phyloP scores from a whole-genome alignment of 2,329 filamentous ascomycete genomes.

The Fusarium drepaniforme region DNA sequence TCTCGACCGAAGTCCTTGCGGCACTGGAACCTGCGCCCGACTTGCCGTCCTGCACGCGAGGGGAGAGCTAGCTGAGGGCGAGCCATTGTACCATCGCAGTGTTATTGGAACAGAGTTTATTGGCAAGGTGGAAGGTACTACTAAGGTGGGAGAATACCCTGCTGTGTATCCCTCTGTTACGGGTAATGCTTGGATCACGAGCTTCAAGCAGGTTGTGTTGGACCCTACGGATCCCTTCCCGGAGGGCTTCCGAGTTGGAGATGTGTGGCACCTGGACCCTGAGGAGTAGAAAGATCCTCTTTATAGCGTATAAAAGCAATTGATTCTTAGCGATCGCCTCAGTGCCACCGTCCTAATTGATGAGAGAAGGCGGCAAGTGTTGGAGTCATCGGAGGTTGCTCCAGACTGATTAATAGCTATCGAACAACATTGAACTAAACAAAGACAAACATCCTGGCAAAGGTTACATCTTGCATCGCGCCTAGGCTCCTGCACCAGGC shows the following conservation, averaged over 20 bases:
- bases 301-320: neutral
- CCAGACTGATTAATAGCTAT: no score
- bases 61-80: conserved; percentile 19
- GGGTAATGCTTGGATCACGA: conserved; percentile 30
- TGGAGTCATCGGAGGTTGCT: neutral
- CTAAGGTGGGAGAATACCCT: conserved; percentile 14
- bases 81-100: conserved; percentile 22
- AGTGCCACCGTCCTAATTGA: neutral
- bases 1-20: conserved; percentile 30
- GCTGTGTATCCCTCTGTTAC: conserved; percentile 26
- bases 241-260: conserved; percentile 26
- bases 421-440: no score
- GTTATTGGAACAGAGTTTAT: conserved; percentile 30
- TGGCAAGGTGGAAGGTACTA: conserved; percentile 8
- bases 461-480: no score
- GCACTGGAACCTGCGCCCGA: conserved; percentile 31
- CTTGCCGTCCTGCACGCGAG: conserved; percentile 25
- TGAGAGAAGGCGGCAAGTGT: neutral
- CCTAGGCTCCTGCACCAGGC: neutral
- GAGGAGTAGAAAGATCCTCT: neutral
- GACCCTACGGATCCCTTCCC: conserved; percentile 30
- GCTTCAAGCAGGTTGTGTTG: conserved; percentile 29
- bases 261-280: conserved; percentile 19
- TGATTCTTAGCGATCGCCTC: neutral
- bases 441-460: no score